A percentile compares a stretch with the other conserved stretches of the same genome.
Evolutionary conservation across 345 rosid species (phyloP).

Genomic region (Pugionium dolabratum): DNA sequence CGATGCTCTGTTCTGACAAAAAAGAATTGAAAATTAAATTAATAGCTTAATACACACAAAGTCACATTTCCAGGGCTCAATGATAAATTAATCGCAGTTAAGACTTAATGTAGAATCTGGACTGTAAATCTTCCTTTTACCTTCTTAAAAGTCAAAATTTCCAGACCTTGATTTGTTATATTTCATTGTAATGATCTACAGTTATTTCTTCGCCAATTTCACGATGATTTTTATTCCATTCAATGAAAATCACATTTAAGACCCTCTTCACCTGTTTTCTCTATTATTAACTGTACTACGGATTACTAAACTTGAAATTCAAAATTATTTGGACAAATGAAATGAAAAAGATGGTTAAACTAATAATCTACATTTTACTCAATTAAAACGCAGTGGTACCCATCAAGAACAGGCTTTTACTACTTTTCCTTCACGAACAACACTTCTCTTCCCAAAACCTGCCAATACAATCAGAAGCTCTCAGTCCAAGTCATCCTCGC

Average conservation of each 20-base stretch:
- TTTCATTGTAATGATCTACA: background rate
- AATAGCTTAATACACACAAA: conserved; percentile 15
- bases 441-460: conserved; percentile 54
- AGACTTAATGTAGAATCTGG: conserved; percentile 12
- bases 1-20: conserved; percentile 34
- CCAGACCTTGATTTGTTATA: background rate
- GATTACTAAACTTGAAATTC: background rate
- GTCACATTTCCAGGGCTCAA: conserved; percentile 24
- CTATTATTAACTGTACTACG: background rate
- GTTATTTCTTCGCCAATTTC: background rate
- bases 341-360: conserved; percentile 5
- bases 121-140: conserved; percentile 3
- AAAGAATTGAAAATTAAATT: background rate
- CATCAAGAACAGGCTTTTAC: conserved; percentile 83
- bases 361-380: conserved; percentile 1
- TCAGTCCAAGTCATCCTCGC: conserved; percentile 53
- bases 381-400: conserved; percentile 65
- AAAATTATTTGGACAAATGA: background rate
- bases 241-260: background rate
- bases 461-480: conserved; percentile 61
- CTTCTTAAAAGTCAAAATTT: background rate
- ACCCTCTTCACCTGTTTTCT: background rate
- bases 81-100: conserved; percentile 13
- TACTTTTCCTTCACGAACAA: conserved; percentile 79
- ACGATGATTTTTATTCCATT: background rate